Conservation (phyloP, 2,329 filamentous ascomycete species). For the Mycogone perniciosa region DNA sequence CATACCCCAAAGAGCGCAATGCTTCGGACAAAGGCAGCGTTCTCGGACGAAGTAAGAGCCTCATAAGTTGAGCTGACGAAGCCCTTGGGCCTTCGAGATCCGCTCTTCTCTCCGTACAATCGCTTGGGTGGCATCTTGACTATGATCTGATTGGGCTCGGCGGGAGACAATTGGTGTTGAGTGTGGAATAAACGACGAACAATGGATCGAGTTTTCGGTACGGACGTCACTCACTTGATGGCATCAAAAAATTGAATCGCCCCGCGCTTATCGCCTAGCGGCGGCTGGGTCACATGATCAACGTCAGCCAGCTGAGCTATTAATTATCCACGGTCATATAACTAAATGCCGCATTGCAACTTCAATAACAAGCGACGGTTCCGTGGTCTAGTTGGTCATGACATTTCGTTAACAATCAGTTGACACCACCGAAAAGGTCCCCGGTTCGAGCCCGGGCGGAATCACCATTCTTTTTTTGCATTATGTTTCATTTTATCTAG, state of each 20-base stretch:
- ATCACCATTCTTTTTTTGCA: conserved; percentile 10
- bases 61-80: conserved; percentile 54
- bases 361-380: conserved; percentile 1
- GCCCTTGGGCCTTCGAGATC: conserved; percentile 40
- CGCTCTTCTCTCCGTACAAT: conserved; percentile 44
- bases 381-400: conserved; percentile 16
- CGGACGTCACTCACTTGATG: conserved; percentile 13
- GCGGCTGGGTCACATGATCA: conserved; percentile 23
- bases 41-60: conserved; percentile 59
- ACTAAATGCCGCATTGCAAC: neutral
- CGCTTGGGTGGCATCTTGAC: conserved; percentile 58
- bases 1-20: conserved; percentile 63
- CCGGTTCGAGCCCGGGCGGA: conserved; percentile 16
- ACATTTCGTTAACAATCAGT: conserved; percentile 15
- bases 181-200: neutral
- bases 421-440: conserved; percentile 15
- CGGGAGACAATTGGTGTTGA: conserved; percentile 2
- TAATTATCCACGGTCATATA: neutral
- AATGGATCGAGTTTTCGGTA: neutral
- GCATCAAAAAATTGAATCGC: conserved; percentile 20
- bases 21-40: conserved; percentile 62
- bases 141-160: neutral
- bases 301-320: neutral
- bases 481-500: neutral
- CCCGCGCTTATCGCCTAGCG: conserved; percentile 13